Conservation (phyloP, 345 rosid species). For the Syzygium aqueum region DNA sequence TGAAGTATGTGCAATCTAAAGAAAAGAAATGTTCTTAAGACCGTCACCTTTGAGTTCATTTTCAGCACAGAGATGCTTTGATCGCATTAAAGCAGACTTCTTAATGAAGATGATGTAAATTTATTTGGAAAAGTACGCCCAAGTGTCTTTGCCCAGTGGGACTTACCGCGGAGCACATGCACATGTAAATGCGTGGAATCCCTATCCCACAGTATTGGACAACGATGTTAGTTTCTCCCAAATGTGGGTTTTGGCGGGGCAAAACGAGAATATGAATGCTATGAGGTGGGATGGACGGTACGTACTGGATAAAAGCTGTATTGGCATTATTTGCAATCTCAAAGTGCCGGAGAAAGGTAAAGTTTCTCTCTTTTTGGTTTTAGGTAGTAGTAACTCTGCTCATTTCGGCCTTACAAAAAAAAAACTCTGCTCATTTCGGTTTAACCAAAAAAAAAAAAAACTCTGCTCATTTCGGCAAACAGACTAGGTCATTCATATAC, state of each 20-base stretch:
- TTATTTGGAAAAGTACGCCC: background rate
- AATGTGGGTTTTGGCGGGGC: background rate
- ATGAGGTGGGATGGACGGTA: background rate
- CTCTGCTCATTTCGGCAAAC: background rate
- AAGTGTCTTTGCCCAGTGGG: background rate
- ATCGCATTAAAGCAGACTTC: background rate
- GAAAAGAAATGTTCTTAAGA: too few species aligned
- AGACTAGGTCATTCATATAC: background rate
- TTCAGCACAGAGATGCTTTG: background rate
- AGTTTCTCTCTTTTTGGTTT: background rate
- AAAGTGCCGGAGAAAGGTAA: background rate
- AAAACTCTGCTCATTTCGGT: too few species aligned
- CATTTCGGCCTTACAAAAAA: too few species aligned
- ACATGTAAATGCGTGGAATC: background rate
- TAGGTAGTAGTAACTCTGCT: background rate
- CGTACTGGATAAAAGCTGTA: background rate
- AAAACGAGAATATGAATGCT: background rate
- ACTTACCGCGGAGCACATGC: background rate
- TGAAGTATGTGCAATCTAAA: too few species aligned
- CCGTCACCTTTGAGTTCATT: too few species aligned
- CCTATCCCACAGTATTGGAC: background rate
- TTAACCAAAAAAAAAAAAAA: too few species aligned
- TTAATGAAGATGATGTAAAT: background rate
- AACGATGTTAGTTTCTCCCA: background rate
- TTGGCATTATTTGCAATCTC: background rate